A percentile compares a stretch with the other conserved stretches of the same genome.
phyloP scores from a whole-genome alignment of 148 eudicot species.

The Camellia granthamiana region DNA sequence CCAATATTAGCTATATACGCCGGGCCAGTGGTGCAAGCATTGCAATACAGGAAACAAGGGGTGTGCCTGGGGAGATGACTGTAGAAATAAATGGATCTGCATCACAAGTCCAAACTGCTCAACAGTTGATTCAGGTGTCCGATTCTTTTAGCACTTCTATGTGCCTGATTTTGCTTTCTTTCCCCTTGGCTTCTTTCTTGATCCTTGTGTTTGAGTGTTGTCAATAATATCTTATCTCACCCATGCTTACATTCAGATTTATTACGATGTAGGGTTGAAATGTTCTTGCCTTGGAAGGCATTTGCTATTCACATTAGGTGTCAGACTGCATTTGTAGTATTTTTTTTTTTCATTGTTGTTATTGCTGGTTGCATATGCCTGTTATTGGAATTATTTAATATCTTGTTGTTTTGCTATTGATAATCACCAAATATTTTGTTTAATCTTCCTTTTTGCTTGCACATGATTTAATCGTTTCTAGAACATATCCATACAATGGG shows the following conservation, averaged over 20 bases:
- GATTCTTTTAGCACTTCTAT: not conserved
- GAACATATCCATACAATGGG: not conserved
- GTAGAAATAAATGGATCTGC: conserved; percentile 50
- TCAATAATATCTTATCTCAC: not conserved
- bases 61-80: conserved; percentile 49
- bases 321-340: not conserved
- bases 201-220: not conserved
- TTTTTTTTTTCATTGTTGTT: not conserved
- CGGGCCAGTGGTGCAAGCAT: conserved; percentile 52
- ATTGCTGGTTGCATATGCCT: not conserved
- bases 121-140: conserved; percentile 43
- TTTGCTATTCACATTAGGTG: not conserved
- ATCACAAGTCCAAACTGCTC: conserved; percentile 53
- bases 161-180: not conserved
- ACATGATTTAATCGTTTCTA: not conserved
- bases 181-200: not conserved
- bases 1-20: conserved; percentile 44
- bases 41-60: conserved; percentile 44
- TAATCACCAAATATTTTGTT: not conserved
- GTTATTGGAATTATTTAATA: not conserved
- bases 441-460: not conserved
- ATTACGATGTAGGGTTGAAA: not conserved
- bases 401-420: not conserved
- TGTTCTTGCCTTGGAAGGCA: not conserved
- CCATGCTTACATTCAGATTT: not conserved